These are phyloP conservation scores for Leishmania braziliensis DNA, from an alignment of 208 protist genomes.

Conservation along the genomic window DNA sequence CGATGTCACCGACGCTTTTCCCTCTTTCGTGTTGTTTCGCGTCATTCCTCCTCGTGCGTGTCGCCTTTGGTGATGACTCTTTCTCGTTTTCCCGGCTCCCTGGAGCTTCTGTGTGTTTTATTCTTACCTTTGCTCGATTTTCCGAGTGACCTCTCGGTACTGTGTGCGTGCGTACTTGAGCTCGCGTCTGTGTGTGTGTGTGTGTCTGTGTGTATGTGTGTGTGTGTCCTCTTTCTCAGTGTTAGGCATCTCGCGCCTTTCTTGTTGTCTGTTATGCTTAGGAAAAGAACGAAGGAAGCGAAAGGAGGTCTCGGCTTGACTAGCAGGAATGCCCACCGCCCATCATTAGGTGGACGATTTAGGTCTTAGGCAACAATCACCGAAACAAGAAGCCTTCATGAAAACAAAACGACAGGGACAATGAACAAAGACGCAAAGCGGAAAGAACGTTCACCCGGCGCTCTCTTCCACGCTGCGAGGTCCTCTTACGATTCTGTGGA, in stretches of 20 bases:
- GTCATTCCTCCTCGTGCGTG: background rate
- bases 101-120: no score
- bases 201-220: background rate
- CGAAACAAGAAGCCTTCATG: background rate
- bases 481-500: background rate
- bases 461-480: background rate
- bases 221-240: background rate
- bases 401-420: background rate
- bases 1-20: background rate
- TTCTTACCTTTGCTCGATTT: no score
- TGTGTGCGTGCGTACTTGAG: background rate
- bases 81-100: no score
- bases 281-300: background rate
- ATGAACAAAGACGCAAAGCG: constrained; percentile 1
- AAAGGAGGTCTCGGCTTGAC: background rate
- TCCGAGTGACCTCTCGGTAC: background rate
- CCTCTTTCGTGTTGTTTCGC: background rate
- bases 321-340: background rate
- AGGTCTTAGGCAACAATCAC: background rate
- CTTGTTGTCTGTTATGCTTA: background rate
- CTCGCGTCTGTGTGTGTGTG: background rate
- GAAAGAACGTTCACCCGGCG: background rate
- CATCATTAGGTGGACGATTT: background rate
- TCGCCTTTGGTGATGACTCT: background rate
- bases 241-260: background rate